These are phyloP conservation scores for Mollisia scopiformis DNA, from an alignment of 2,329 filamentous ascomycete species.

Conservation along the genomic window DNA sequence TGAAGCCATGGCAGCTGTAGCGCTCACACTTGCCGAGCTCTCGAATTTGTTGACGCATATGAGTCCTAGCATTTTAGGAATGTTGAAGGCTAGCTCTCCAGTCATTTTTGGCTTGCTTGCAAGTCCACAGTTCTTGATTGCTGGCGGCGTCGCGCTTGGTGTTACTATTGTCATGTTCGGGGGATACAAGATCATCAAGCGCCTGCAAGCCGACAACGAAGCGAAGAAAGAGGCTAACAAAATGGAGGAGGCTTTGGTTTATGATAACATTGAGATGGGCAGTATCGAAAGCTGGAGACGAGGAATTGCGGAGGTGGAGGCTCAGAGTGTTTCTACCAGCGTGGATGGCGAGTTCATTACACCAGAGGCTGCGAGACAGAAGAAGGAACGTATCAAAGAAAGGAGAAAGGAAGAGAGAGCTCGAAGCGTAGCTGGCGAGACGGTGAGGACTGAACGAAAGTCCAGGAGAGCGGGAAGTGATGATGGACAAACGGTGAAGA, in stretches of 20 bases:
- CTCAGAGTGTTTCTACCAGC: constrained; percentile 33
- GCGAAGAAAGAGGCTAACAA: constrained; percentile 26
- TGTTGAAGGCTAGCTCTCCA: constrained; percentile 81
- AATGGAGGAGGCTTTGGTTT: constrained; percentile 35
- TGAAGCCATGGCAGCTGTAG: constrained; percentile 91
- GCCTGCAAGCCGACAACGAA: constrained; percentile 58
- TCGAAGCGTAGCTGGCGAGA: constrained; percentile 17
- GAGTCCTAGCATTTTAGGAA: constrained; percentile 75
- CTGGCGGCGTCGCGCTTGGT: constrained; percentile 83
- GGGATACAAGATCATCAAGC: constrained; percentile 96
- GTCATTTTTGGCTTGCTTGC: constrained; percentile 85
- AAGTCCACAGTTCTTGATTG: constrained; percentile 92
- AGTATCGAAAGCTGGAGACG: constrained; percentile 38
- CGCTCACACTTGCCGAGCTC: constrained; percentile 88
- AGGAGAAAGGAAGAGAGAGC: constrained; percentile 28
- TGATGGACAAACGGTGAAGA: constrained; percentile 8
- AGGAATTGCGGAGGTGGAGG: constrained; percentile 36
- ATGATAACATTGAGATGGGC: constrained; percentile 33
- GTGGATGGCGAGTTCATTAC: constrained; percentile 39
- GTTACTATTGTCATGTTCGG: constrained; percentile 96
- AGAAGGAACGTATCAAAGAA: constrained; percentile 29
- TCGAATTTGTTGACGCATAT: constrained; percentile 81
- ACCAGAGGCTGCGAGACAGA: constrained; percentile 32
- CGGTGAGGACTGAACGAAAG: constrained; percentile 12
- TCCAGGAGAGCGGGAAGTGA: constrained; percentile 15